These are phyloP conservation scores for Diutina rugosa DNA, from an alignment of 1,139 yeast species.

Conservation along the genomic window DNA sequence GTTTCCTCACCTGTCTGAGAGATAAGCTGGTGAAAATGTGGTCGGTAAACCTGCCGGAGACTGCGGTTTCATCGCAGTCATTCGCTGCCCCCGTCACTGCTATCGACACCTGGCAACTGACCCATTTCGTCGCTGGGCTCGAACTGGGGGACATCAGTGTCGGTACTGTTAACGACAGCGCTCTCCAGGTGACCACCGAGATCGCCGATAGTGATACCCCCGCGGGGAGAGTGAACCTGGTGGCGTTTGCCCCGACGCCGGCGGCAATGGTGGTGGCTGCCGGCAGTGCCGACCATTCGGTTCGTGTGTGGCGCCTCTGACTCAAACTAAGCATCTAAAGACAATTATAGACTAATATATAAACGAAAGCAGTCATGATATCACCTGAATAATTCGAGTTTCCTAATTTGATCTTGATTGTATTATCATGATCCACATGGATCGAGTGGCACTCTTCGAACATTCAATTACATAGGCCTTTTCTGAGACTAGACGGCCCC, in stretches of 20 bases:
- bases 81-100: constrained; percentile 47
- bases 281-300: neutral
- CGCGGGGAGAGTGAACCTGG: neutral
- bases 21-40: constrained; percentile 73
- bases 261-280: neutral
- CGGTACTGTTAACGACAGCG: neutral
- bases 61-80: constrained; percentile 22
- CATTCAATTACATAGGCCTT: no score
- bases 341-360: no score
- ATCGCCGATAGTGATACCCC: neutral
- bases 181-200: neutral
- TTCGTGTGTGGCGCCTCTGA: neutral
- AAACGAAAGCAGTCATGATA: no score
- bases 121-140: neutral
- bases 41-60: constrained; percentile 21
- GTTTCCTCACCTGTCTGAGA: constrained; percentile 76
- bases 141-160: neutral
- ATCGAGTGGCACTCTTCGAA: no score
- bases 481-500: no score
- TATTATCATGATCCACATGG: no score
- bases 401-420: no score
- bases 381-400: no score
- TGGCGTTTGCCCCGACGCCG: neutral
- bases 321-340: neutral
- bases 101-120: neutral